Conservation (phyloP, 139 green algal genomes). For the Auxenochlorella pyrenoidosa region DNA sequence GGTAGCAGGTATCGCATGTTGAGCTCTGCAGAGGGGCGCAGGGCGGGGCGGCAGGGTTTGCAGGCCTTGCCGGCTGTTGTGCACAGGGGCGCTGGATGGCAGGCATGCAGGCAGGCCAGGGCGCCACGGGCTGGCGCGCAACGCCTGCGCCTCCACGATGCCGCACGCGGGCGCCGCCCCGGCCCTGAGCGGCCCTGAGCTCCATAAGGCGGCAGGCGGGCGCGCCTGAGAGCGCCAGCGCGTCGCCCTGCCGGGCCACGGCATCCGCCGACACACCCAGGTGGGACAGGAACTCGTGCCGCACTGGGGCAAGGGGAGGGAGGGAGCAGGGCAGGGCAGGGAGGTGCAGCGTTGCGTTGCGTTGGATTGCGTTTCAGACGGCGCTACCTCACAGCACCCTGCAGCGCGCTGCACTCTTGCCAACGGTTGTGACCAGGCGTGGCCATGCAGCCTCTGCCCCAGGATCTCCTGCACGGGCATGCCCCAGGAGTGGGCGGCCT, state of each 20-base stretch:
- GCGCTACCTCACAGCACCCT: not conserved
- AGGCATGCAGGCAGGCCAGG: not conserved
- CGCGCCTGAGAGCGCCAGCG: slow-evolving; percentile 51
- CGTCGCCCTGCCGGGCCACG: slow-evolving; percentile 53
- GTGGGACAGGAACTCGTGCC: slow-evolving; percentile 55
- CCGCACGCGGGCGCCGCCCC: too few relatives aligned
- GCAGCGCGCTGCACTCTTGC: not conserved
- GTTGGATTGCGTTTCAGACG: too few relatives aligned
- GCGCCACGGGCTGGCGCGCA: too few relatives aligned
- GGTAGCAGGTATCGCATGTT: slow-evolving; percentile 51
- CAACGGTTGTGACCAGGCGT: not conserved
- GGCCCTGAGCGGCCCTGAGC: too few relatives aligned
- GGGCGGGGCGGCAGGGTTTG: too few relatives aligned
- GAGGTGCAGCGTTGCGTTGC: not conserved
- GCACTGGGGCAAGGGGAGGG: slow-evolving; percentile 13
- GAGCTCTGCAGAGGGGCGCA: slow-evolving; percentile 28
- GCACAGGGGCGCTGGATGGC: not conserved
- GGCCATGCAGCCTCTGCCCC: too few relatives aligned
- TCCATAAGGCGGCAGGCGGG: too few relatives aligned
- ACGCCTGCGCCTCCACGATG: too few relatives aligned
- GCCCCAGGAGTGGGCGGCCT: not conserved
- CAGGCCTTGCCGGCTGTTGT: not conserved
- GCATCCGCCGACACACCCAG: slow-evolving; percentile 50
- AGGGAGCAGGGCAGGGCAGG: not conserved
- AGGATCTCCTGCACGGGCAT: too few relatives aligned